Evolutionary conservation across 2,329 filamentous ascomycete species (phyloP), one percentile per base, ranked within the genome.

Genomic region (Dryadomyces sulphureus): DNA sequence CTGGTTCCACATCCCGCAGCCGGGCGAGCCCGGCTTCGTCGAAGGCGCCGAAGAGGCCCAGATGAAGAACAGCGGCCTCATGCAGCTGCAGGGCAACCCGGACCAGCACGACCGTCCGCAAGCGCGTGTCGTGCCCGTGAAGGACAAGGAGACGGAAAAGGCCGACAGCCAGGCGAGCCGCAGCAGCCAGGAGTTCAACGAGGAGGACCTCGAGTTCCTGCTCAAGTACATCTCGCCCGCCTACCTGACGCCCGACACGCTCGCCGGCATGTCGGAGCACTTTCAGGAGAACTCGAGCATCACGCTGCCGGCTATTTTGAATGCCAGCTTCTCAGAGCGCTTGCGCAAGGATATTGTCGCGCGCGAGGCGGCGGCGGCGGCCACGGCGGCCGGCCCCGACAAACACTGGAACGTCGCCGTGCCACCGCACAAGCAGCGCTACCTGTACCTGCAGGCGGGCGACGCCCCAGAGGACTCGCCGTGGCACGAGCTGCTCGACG

Each of bases 1-100:
- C 45, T 98, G 92, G 92, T 98, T 93, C 62, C 92, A 98, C 63
- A 96, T 98, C 52, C 92, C 92, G 0, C 92, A 98, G 64, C 66
- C 84, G 54, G 90, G 90, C 47, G 92, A 98, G 62, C 87, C 94
- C 22, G 92, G 92, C 38, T 98, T 83, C 56, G 79, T 94, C 54
- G 70, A 84, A 59, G 92, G 90, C 4, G 73, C 92, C 46, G 90
- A 96, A 62, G 87, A 93, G 66, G 84, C 81, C 59, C 77, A 93
- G 52, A 86, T 85, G 12, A 81, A 87, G 61, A 87, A 87, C 63
- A 96, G 89, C 62, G 89, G 88, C 56, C 72, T 96, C 53, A 86
- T 88, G 64, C 90, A 96, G 65, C 70, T 98, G 24, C 87, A 95
- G 64, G 86, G 89, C 54, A 87, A 94, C 56, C 85, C 84, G 4